Conservation (phyloP, 306 rosid genomes). For the Hippophae gyantsensis region DNA sequence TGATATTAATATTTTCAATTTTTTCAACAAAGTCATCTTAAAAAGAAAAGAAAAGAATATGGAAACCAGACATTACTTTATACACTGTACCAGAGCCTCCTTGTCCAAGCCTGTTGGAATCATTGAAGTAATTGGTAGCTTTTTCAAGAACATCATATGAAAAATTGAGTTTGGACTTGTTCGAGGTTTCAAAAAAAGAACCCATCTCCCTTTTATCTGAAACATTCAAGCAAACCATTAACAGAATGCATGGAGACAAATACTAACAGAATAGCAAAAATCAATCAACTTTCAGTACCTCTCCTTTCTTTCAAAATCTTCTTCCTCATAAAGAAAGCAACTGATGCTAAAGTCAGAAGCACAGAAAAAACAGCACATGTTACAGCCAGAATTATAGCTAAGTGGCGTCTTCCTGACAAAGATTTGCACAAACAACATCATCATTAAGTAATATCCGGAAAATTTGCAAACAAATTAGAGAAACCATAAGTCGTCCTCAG, state of each 20-base stretch:
- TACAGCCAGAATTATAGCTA: slow-evolving; percentile 30
- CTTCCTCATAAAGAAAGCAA: slow-evolving; percentile 40
- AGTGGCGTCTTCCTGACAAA: slow-evolving; percentile 28
- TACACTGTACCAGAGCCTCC: slow-evolving; percentile 81
- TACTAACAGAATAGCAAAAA: neutral
- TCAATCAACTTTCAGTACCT: slow-evolving; percentile 25
- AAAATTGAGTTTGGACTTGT: slow-evolving; percentile 46
- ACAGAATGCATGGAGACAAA: slow-evolving; percentile 1
- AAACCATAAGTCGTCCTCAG: neutral
- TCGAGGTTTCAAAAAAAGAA: slow-evolving; percentile 32
- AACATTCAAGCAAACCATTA: slow-evolving; percentile 1
- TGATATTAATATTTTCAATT: slow-evolving; percentile 2
- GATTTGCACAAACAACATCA: neutral
- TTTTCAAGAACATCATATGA: slow-evolving; percentile 59
- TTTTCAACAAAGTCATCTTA: neutral
- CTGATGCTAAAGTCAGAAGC: slow-evolving; percentile 25
- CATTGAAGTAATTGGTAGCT: slow-evolving; percentile 55
- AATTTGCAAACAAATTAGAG: neutral
- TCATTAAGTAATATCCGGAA: neutral
- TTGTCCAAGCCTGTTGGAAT: slow-evolving; percentile 59
- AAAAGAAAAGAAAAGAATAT: neutral
- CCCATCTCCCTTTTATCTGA: slow-evolving; percentile 58
- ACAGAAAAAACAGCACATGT: slow-evolving; percentile 36
- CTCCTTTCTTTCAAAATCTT: slow-evolving; percentile 27
- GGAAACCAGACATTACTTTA: slow-evolving; percentile 28